phyloP scores from a whole-genome alignment of 192 early-diverging fungal species.

The Backusella liffmaniae region DNA sequence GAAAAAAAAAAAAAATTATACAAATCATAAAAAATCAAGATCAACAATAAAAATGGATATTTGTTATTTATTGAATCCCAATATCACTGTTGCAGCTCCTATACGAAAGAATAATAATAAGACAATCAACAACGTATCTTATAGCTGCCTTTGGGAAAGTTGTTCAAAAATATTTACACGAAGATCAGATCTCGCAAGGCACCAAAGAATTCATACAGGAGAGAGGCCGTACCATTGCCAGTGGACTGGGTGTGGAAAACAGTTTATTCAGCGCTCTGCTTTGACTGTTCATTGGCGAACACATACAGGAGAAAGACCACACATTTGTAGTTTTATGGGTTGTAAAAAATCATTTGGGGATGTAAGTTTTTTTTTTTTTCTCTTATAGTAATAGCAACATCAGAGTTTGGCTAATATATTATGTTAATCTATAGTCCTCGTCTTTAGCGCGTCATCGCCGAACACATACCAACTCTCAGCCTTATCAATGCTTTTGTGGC shows the following conservation, averaged over 20 bases:
- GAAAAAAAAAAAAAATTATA: neutral
- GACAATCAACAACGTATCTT: constrained; percentile 29
- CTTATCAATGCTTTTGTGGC: constrained; percentile 50
- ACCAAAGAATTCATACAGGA: constrained; percentile 71
- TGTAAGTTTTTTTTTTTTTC: neutral
- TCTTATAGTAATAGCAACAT: neutral
- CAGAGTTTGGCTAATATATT: neutral
- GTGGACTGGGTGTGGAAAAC: constrained; percentile 63
- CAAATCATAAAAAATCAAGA: neutral
- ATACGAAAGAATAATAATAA: neutral
- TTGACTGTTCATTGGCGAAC: constrained; percentile 73
- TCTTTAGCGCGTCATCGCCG: constrained; percentile 3
- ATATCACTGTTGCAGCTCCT: neutral
- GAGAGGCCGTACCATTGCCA: constrained; percentile 69
- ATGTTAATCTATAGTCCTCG: neutral
- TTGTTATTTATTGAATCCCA: neutral
- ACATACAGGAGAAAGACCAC: constrained; percentile 69
- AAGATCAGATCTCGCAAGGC: constrained; percentile 68
- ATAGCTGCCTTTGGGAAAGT: constrained; percentile 52
- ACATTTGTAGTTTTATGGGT: constrained; percentile 57
- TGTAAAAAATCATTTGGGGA: constrained; percentile 42
- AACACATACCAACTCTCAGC: constrained; percentile 8
- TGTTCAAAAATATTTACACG: constrained; percentile 69
- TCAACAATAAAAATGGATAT: neutral
- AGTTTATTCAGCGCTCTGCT: constrained; percentile 69